Base-by-base conservation (phyloP, 2,329 filamentous ascomycete species). In the Colletotrichum sp. region DNA sequence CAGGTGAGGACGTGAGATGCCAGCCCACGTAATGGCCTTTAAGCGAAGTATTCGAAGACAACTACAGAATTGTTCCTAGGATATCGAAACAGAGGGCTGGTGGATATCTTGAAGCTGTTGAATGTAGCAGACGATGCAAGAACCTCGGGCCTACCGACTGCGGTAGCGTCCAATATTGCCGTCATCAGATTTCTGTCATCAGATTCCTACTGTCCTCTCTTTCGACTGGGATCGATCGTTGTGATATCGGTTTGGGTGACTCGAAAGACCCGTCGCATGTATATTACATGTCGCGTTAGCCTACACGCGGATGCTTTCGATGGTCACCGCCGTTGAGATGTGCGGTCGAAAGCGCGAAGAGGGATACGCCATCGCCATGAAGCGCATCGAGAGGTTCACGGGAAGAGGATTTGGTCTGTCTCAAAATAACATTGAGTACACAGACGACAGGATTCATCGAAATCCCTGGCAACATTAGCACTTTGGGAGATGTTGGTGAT, bases 1-100 rank as follows among this genome's bases (percentile, higher is more conserved):
- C 39, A n/a, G 18, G 39, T 12, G 39, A 12, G 39, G 39, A 49
- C 18, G 18, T 12, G 9, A n/a, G 18, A 49, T 49, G 18, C 39
- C 9, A 5, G 9, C 39, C 39, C 18, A 44, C 9, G 18, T n/a
- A n/a, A 49, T 13, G 10, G n/a, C 0, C 44, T 52, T 21, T 21
- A 10, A 52, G 44, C n/a, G 3, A 21, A 52, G 44, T 5, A 13
- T 52, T 52, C 44, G n/a, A 21, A 49, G 6, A 49, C 3, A 8
- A 8, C 4, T 1, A 3, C 44, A 49, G 6, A 12, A 5, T 6
- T 2, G 0, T 49, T 13, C 44, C 6, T 21, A 1, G 18, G 0
- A 49, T 49, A 2, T 21, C 44, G n/a, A 21, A 49, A 2, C n/a
- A 21, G n/a, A 49, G 10, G 10, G 44, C 10, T 21, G 18, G 44